These are phyloP conservation scores for Cutaneotrichosporon sp. DNA, from an alignment of 1,284 basidiomycete species.

Conservation along the genomic window DNA sequence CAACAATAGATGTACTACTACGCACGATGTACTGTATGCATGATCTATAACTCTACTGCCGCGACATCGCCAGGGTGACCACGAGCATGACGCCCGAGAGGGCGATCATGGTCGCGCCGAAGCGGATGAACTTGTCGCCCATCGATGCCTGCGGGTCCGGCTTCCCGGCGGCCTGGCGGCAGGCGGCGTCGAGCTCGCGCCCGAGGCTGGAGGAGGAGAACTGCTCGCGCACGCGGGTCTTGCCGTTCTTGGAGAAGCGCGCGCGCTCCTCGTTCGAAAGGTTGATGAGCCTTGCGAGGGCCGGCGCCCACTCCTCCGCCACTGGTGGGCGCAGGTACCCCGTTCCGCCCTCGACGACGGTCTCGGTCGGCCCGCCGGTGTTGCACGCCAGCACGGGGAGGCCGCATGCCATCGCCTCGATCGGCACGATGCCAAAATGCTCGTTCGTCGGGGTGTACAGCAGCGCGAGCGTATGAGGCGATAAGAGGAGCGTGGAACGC, in stretches of 20 bases:
- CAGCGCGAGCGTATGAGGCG: slow-evolving; percentile 66
- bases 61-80: slow-evolving; percentile 11
- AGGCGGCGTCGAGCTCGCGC: slow-evolving; percentile 62
- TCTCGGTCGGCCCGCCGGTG: slow-evolving; percentile 90
- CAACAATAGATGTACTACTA: not conserved
- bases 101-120: slow-evolving; percentile 16
- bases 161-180: slow-evolving; percentile 58
- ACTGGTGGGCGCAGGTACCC: slow-evolving; percentile 66
- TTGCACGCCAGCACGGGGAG: slow-evolving; percentile 86
- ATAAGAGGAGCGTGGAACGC: slow-evolving; percentile 71
- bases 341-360: slow-evolving; percentile 68
- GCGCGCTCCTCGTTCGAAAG: slow-evolving; percentile 58
- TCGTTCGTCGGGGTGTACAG: slow-evolving; percentile 95
- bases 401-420: slow-evolving; percentile 92
- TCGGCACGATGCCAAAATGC: slow-evolving; percentile 95
- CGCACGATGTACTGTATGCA: not conserved
- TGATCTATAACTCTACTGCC: slow-evolving; percentile 9
- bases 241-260: slow-evolving; percentile 61
- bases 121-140: slow-evolving; percentile 41
- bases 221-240: slow-evolving; percentile 60
- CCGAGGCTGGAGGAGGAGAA: slow-evolving; percentile 71
- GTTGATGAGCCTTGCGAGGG: slow-evolving; percentile 63
- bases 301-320: slow-evolving; percentile 67
- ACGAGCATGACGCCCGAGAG: slow-evolving; percentile 10
- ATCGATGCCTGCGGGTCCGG: slow-evolving; percentile 41